Percentiles rank a stretch among this genome's conserved stretches.
Evolutionary conservation across 78 protist genomes (phyloP).

Genomic region (Andalucia godoyi): DNA sequence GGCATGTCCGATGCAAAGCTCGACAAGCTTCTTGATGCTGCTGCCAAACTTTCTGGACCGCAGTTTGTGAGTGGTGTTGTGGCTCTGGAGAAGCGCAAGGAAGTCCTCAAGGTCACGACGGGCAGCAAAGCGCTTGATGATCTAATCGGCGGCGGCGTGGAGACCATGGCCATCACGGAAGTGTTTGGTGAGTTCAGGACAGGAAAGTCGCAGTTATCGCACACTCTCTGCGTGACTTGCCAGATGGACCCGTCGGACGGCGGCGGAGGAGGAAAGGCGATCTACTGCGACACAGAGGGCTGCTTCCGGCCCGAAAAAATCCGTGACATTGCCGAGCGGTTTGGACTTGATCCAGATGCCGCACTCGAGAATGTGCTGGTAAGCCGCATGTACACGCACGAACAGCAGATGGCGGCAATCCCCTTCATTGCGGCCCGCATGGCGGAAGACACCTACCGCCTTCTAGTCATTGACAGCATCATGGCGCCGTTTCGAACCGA

Average conservation of each 20-base stretch:
- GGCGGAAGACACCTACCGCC: slow-evolving; percentile 17
- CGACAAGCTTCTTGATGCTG: slow-evolving; percentile 52
- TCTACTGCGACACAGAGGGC: slow-evolving; percentile 98
- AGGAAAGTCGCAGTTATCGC: slow-evolving; percentile 98
- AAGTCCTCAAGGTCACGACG: slow-evolving; percentile 75
- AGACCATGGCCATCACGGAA: slow-evolving; percentile 97
- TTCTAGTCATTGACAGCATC: slow-evolving; percentile 91
- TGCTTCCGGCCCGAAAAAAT: slow-evolving; percentile 98
- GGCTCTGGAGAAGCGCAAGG: slow-evolving; percentile 32
- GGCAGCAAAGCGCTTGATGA: slow-evolving; percentile 88
- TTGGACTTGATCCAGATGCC: slow-evolving; percentile 37
- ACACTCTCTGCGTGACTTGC: slow-evolving; percentile 93
- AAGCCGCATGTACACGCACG: slow-evolving; percentile 96
- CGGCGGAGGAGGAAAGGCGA: slow-evolving; percentile 97
- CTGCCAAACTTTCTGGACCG: slow-evolving; percentile 5
- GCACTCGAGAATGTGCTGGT: slow-evolving; percentile 96
- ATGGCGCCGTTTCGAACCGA: slow-evolving; percentile 95
- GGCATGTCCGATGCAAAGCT: slow-evolving; percentile 64
- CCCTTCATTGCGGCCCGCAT: not conserved
- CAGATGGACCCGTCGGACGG: slow-evolving; percentile 62
- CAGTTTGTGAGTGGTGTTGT: slow-evolving; percentile 32
- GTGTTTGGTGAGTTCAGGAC: slow-evolving; percentile 98
- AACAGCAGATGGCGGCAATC: slow-evolving; percentile 75
- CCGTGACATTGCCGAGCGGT: slow-evolving; percentile 81
- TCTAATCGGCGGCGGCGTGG: slow-evolving; percentile 92